Base-by-base conservation (phyloP, 805 yeast species). In the Kluyveromyces aestuarii region DNA sequence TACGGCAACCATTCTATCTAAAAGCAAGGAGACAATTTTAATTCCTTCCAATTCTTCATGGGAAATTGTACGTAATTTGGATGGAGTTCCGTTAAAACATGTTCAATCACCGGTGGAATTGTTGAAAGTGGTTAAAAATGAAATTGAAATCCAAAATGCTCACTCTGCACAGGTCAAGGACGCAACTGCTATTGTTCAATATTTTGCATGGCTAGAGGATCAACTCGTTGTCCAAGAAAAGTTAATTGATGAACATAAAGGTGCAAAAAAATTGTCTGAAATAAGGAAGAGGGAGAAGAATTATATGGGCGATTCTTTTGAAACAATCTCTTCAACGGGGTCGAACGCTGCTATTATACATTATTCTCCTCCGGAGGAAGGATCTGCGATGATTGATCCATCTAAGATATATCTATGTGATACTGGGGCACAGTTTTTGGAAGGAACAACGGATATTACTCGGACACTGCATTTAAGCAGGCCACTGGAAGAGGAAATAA, bases 361-460 rank as follows among this genome's bases (percentile, higher is more conserved):
- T 59, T 86, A 86, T 60, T 74, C 83, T 0, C 95, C 95, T 30
- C 74, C 82, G 0, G 68, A 69, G 30, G 82, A 76, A 11, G 72
- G 76, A 17, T 75, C 78, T 47, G 70, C 84, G 1, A 64, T 75
- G 49, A 79, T 93, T 50, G 82, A 85, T 58, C 81, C 84, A 8
- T 66, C 75, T 18, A 77, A 82, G 49, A 76, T 89, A 1, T 89
- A 84, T 56, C 71, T 93, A 52, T 72, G 87, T 51, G 99, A 93
- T 64, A 80, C 96, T 2, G 99, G 99, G 4, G 87, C 93, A 0
- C 99, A 93, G 59, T 91, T 79, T 61, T 64, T 84, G 19, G 96
- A 90, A 60, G 99, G 99, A 10, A 93, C 99, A 0, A 93, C 99
- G 0, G 99, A 93, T 63, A 87, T 91, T 27, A 93, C 99, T 0